A percentile compares a stretch with the other conserved stretches of the same genome.
phyloP scores from a whole-genome alignment of 2,329 filamentous ascomycete species.

The Verticillium tricorpus region DNA sequence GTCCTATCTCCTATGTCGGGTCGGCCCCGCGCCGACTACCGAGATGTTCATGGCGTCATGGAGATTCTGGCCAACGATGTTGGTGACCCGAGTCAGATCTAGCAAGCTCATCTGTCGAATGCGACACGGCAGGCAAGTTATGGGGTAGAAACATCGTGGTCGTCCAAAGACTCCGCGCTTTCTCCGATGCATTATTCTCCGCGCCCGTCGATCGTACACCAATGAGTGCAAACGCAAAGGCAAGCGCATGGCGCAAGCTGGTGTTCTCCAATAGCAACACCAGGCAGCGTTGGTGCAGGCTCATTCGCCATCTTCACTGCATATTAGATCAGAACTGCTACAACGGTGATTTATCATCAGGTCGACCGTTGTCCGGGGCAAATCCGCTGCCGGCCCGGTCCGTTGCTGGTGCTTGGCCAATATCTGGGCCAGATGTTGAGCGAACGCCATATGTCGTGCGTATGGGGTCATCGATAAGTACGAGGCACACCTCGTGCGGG shows the following conservation, averaged over 20 bases:
- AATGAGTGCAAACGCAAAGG: background rate
- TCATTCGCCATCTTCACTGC: background rate
- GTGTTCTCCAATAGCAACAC: background rate
- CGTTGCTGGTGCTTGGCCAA: background rate
- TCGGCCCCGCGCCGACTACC: background rate
- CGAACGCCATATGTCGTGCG: background rate
- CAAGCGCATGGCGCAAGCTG: background rate
- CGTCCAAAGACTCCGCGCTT: background rate
- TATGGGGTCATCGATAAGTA: background rate
- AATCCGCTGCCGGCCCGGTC: background rate
- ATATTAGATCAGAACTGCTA: background rate
- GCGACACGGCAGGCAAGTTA: background rate
- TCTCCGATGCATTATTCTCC: background rate
- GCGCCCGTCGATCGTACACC: background rate
- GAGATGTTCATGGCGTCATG: background rate
- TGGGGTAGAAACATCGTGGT: background rate
- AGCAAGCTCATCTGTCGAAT: background rate
- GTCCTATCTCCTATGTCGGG: background rate
- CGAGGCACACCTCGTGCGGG: background rate
- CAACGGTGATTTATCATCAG: background rate
- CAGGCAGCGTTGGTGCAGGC: background rate
- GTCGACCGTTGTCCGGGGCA: background rate
- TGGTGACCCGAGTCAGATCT: background rate
- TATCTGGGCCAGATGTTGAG: background rate
- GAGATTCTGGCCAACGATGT: background rate